Evolutionary conservation across 345 rosid species (phyloP).

Genomic region (Jatropha curcas): DNA sequence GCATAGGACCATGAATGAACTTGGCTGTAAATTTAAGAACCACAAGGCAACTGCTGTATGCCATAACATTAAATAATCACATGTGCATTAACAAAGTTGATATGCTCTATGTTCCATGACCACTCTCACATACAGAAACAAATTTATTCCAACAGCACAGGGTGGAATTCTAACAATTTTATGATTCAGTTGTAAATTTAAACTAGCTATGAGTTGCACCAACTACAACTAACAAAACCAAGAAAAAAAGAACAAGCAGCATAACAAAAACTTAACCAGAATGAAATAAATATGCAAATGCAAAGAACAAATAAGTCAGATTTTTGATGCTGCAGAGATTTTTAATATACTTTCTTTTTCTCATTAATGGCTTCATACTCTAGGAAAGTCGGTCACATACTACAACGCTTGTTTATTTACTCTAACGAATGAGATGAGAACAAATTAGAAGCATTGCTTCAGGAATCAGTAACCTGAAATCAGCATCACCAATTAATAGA

Average conservation of each 20-base stretch:
- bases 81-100: neutral
- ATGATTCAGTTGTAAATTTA: too few species aligned
- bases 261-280: neutral
- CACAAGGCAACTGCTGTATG: neutral
- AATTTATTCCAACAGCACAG: neutral
- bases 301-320: neutral
- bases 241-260: neutral
- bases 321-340: neutral
- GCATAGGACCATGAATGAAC: neutral
- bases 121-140: neutral
- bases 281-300: neutral
- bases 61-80: neutral
- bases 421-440: neutral
- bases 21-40: neutral
- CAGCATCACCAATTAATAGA: neutral
- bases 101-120: neutral
- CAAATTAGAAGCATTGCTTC: neutral
- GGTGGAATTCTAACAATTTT: neutral
- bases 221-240: neutral
- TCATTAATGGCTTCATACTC: neutral
- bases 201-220: neutral
- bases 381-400: neutral
- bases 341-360: neutral
- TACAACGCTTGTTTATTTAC: neutral
- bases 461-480: neutral